These are phyloP conservation scores for Alternaria arbusti DNA, from an alignment of 2,329 filamentous ascomycete species.

Conservation along the genomic window DNA sequence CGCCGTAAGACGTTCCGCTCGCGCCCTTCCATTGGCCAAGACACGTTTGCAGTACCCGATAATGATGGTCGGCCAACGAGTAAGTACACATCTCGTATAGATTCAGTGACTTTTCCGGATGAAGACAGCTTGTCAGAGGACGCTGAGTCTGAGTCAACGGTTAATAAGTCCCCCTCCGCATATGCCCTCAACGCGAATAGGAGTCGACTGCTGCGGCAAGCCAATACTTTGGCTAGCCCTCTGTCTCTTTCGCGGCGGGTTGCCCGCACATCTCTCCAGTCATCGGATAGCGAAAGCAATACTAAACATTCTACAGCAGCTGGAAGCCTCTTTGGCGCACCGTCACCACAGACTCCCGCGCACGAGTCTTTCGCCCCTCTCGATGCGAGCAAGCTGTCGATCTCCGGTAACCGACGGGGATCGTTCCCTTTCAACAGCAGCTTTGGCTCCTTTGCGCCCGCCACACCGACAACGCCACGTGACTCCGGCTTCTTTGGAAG, in stretches of 20 bases:
- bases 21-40: conserved; percentile 53
- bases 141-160: conserved; percentile 40
- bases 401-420: conserved; percentile 65
- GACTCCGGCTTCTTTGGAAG: conserved; percentile 65
- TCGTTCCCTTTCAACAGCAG: conserved; percentile 47
- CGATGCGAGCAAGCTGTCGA: conserved; percentile 82
- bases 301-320: conserved; percentile 59
- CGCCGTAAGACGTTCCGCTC: conserved; percentile 57
- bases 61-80: conserved; percentile 36
- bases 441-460: conserved; percentile 67
- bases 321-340: conserved; percentile 60
- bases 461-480: conserved; percentile 77
- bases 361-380: conserved; percentile 75
- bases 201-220: conserved; percentile 48
- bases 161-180: conserved; percentile 35
- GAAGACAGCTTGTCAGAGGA: conserved; percentile 43
- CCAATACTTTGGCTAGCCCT: conserved; percentile 45
- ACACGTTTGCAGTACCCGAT: conserved; percentile 54
- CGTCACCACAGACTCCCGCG: conserved; percentile 76
- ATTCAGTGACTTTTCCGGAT: conserved; percentile 28
- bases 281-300: neutral
- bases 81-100: conserved; percentile 43
- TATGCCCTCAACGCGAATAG: conserved; percentile 43
- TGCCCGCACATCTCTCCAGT: conserved; percentile 15
- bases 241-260: conserved; percentile 51